These are phyloP conservation scores for Hypoxylon sp. DNA, from an alignment of 2,329 filamentous ascomycete species.

Conservation along the genomic window DNA sequence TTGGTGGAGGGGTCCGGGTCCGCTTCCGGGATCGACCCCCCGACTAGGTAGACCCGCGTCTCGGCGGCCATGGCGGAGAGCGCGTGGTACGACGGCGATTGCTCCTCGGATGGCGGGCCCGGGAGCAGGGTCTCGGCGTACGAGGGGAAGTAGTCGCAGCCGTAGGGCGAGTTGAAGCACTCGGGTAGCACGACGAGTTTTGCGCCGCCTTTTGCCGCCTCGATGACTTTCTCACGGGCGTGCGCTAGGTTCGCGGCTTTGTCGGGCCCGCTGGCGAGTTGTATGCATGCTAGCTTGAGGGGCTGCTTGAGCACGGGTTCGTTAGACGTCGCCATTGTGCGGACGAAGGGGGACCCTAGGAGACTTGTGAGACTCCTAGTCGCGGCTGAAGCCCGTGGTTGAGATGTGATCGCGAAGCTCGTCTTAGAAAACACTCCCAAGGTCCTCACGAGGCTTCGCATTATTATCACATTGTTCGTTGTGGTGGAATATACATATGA, in stretches of 20 bases:
- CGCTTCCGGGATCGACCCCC: slow-evolving; percentile 92
- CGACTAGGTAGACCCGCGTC: slow-evolving; percentile 84
- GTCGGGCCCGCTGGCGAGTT: slow-evolving; percentile 84
- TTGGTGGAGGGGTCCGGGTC: slow-evolving; percentile 65
- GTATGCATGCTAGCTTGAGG: slow-evolving; percentile 84
- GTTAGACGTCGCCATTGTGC: slow-evolving; percentile 51
- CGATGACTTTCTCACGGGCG: slow-evolving; percentile 85
- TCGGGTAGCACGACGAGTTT: slow-evolving; percentile 93
- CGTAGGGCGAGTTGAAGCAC: slow-evolving; percentile 99
- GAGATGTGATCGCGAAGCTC: slow-evolving; percentile 13
- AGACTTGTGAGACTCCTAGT: slow-evolving; percentile 32
- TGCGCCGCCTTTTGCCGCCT: slow-evolving; percentile 82
- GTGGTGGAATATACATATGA: slow-evolving; percentile 20
- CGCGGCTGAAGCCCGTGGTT: slow-evolving; percentile 6
- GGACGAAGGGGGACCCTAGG: slow-evolving; percentile 20
- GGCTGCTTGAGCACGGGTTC: slow-evolving; percentile 76
- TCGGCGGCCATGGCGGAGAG: slow-evolving; percentile 85
- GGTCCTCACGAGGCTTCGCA: slow-evolving; percentile 48
- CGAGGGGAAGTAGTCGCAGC: slow-evolving; percentile 87
- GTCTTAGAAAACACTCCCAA: slow-evolving; percentile 43
- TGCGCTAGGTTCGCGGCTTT: slow-evolving; percentile 87
- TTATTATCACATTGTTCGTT: slow-evolving; percentile 46
- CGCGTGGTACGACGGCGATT: slow-evolving; percentile 88
- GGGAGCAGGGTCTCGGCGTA: slow-evolving; percentile 92
- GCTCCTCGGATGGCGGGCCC: slow-evolving; percentile 76